Evolutionary conservation across 768 basidiomycete species (phyloP), one percentile per base, ranked within the genome.

Genomic region (Kwoniella newhampshirensis): DNA sequence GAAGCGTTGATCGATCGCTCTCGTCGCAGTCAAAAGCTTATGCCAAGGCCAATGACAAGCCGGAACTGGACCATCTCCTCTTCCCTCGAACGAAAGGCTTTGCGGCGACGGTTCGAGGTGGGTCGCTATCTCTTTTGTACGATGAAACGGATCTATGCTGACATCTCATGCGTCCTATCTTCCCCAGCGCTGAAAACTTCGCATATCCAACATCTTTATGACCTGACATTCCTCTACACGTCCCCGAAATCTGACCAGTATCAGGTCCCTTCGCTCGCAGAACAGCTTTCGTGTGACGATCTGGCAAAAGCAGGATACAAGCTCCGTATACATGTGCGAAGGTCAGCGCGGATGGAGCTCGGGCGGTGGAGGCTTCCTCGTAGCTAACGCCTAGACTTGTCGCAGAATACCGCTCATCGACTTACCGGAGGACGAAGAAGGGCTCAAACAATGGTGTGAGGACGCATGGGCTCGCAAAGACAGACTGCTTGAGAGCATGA

Each of bases 31-130:
- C 57, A 15, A 65, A 66, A 62, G 68, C 60, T 4, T 70, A 51
- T 32, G 62, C 63, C 5, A 26, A 58, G 20, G 21, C 48, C 26
- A 41, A 60, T 9, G 63, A 53, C 30, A 64, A 62, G 35, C 11
- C 15, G 11, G 57, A 62, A 49, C 44, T 70, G 4, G n/a, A 63
- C 20, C 48, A 66, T 47, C 15, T 70, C 4, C 42, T 70, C 7
- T 63, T 50, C 18, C 68, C 68, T 3, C 36, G 68, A 20, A 70
- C 68, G 8, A 67, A 67, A 42, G 68, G 68, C 2, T 67, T 70
- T 39, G 56, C 54, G 2, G 40, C 56, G 12, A 70, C 66, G 18
- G 52, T 63, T 12, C 53, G 60, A 51, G 65, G 68, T 67, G 32
- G 49, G 68, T 60, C 18, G n/a, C 4, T 2, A 21, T 17, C 25